Evolutionary conservation across 345 rosid species (phyloP).

Genomic region (Aethionema arabicum): DNA sequence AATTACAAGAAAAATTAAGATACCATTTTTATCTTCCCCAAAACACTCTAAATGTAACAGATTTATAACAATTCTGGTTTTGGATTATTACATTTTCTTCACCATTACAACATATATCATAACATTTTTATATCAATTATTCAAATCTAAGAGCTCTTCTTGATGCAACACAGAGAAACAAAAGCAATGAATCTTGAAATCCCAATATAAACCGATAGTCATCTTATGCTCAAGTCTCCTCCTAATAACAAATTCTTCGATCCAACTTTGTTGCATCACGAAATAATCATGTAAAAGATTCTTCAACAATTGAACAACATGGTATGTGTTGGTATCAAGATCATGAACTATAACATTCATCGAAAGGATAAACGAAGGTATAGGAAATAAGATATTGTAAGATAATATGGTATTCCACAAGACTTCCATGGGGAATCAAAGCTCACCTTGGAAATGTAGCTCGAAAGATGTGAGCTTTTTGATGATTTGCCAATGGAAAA

Average conservation of each 20-base stretch:
- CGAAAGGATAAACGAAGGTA: not conserved
- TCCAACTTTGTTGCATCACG: constrained; percentile 20
- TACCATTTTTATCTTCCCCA: too few species aligned
- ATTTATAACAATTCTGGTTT: too few species aligned
- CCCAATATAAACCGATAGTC: constrained; percentile 28
- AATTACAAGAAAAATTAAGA: too few species aligned
- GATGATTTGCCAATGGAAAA: constrained; percentile 1
- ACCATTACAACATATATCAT: too few species aligned
- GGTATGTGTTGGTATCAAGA: constrained; percentile 26
- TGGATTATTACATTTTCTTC: too few species aligned
- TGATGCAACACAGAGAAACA: constrained; percentile 25
- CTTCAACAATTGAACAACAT: constrained; percentile 12
- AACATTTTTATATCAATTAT: too few species aligned
- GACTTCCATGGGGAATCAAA: not conserved
- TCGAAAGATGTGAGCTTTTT: constrained; percentile 11
- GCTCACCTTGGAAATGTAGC: not conserved
- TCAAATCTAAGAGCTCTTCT: not conserved
- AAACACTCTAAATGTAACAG: too few species aligned
- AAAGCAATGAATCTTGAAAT: not conserved
- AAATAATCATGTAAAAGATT: not conserved
- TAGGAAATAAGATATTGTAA: not conserved
- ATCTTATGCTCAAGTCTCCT: constrained; percentile 25
- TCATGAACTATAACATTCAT: not conserved
- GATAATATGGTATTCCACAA: not conserved
- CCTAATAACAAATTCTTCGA: constrained; percentile 28